Evolutionary conservation across 2,329 filamentous ascomycete genomes (phyloP), one percentile per base, ranked within the genome.

Genomic region (Whalleya microplaca): DNA sequence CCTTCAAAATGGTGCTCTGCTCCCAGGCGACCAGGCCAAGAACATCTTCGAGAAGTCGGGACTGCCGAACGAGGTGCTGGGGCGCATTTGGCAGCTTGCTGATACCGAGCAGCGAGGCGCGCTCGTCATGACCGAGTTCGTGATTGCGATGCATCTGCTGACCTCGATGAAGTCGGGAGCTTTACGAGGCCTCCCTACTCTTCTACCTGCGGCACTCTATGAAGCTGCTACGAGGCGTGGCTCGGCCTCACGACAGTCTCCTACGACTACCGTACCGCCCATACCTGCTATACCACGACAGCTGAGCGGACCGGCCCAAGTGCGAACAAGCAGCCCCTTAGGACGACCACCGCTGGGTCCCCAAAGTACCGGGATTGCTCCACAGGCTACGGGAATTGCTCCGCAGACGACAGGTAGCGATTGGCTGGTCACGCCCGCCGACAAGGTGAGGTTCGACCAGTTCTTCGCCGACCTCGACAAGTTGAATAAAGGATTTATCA

Each of bases 91-190:
- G 95, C 92, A 90, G 67, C 82, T 99, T 59, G 90, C 93, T 20
- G 95, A 99, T 72, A 95, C 92, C 0, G 93, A 97, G 74, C 92
- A 96, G 75, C 87, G 93, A 51, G 95, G 95, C 48, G 87, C 89
- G 29, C 81, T 99, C 37, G 90, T 93, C 55, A 82, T 88, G 66
- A 94, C 92, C 14, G 95, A 98, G 68, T 99, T 99, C 72, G 90
- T 96, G 70, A 96, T 99, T 69, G 95, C 95, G 45, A 99, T 99
- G 95, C 95, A 99, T 73, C 80, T 99, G 58, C 82, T 99, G 60
- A 94, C 92, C 14, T 96, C 92, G 12, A 92, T 91, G 76, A 96
- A 96, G 79, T 89, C 87, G 12, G 90, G 92, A 20, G 82, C 87
- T 27, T 83, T 99, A 72, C 87, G 91, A 62, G 86, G 84, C 19